phyloP scores from a whole-genome alignment of 116 monocot species.

The Iris pallida region DNA sequence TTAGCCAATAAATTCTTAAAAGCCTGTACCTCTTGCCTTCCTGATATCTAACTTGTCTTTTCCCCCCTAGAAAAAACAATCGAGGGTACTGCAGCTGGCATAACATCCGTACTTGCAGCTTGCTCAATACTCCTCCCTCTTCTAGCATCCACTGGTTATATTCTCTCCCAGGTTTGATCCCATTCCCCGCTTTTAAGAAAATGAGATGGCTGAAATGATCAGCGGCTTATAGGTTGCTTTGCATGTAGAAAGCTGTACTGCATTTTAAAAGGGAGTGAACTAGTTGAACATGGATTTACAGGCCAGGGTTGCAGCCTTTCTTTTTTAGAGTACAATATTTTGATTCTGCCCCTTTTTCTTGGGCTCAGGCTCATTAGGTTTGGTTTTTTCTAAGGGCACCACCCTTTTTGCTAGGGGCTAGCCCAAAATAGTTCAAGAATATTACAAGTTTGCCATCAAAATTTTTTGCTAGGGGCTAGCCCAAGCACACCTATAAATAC shows the following conservation, averaged over 20 bases:
- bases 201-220: neutral
- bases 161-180: constrained; percentile 69
- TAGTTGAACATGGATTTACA: neutral
- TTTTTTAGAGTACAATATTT: no score
- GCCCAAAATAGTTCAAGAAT: no score
- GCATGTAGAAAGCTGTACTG: neutral
- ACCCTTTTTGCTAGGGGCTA: no score
- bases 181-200: neutral
- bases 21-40: neutral
- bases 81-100: constrained; percentile 98
- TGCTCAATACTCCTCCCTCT: constrained; percentile 73
- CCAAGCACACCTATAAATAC: no score
- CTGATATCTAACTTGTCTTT: neutral
- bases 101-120: constrained; percentile 81
- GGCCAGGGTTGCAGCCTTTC: no score
- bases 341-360: no score
- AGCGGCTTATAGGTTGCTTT: neutral
- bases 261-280: neutral
- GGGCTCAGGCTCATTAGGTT: no score
- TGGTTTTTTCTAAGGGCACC: no score
- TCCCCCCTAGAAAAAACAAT: constrained; percentile 73
- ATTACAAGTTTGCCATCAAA: no score
- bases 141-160: constrained; percentile 73
- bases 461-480: no score
- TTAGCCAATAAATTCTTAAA: neutral